Conservation (phyloP, 2,329 filamentous ascomycete genomes). For the Penicillium decumbens region DNA sequence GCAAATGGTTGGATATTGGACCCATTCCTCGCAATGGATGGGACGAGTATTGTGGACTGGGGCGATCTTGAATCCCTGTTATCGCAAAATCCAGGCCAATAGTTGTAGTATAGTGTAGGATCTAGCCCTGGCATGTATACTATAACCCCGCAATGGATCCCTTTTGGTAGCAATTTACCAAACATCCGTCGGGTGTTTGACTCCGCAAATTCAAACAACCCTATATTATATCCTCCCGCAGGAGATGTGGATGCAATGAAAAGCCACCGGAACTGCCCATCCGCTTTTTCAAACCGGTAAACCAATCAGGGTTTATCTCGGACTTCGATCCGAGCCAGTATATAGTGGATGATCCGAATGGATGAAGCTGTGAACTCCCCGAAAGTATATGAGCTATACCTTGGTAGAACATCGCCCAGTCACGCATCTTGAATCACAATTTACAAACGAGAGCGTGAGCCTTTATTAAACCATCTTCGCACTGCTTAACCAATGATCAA, state of each 20-base stretch:
- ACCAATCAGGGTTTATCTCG: not conserved
- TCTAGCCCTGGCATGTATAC: not conserved
- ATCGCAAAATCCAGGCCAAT: slow-evolving; percentile 3
- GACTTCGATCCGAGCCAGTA: too few relatives aligned
- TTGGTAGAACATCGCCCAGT: too few relatives aligned
- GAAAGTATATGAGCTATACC: too few relatives aligned
- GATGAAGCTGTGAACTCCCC: too few relatives aligned
- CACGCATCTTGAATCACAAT: not conserved
- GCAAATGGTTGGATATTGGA: slow-evolving; percentile 6
- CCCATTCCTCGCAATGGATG: slow-evolving; percentile 4
- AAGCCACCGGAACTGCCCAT: not conserved
- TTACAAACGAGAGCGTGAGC: not conserved
- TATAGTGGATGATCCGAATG: not conserved
- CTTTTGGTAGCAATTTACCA: not conserved
- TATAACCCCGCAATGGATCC: slow-evolving; percentile 1
- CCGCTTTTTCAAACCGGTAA: not conserved
- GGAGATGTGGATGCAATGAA: slow-evolving; percentile 1
- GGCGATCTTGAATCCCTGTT: slow-evolving; percentile 6
- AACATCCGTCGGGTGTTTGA: slow-evolving; percentile 3
- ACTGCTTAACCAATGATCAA: not conserved
- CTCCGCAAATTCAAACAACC: not conserved
- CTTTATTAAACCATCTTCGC: not conserved
- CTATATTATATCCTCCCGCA: not conserved
- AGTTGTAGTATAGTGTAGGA: slow-evolving; percentile 2
- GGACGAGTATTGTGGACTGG: slow-evolving; percentile 4